Base-by-base conservation (phyloP, 768 basidiomycete species). In the Tephrocybe sp. region DNA sequence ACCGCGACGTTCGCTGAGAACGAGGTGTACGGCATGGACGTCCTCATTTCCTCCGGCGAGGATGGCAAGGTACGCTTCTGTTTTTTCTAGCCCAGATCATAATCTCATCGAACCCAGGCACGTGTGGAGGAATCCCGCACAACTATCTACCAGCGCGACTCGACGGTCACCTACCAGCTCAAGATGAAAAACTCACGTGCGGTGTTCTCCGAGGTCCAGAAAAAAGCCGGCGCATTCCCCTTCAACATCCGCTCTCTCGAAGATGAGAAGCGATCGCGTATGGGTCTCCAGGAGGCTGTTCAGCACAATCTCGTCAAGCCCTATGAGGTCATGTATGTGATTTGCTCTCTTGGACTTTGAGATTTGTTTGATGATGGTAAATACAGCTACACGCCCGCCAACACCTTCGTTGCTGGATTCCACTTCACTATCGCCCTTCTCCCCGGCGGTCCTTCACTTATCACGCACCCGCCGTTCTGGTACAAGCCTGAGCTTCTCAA, bases 111-210 rank as follows among this genome's bases (percentile, higher is more conserved):
- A 37, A n/a, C 36, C 9, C 62, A 98, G 95, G 92, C 93, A 45
- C 89, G 92, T 41, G 58, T 85, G 35, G 92, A 94, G 69, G 91
- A 95, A 63, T 86, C 89, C 30, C 82, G 89, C 65, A 97, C 95
- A 47, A 89, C 90, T 30, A 85, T 99, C 65, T 97, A 90, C 79
- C 94, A 97, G 67, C 82, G 90, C 49, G 91, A 92, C 60, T 81
- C 86, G 19, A 72, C 80, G 6, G 82, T 92, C 51, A 95, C 90
- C 32, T 98, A 98, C 72, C 91, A 93, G 67, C 79, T 98, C 63
- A 98, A 98, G 77, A 87, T 96, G 85, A 98, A 96, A 77, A 96
- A 89, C 55, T 95, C 94, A 36, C 89, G 96, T 55, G 82, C 87
- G n/a, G 87, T 96, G 34, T 98, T 98, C 74, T 89, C 90, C 42